A percentile compares a stretch with the other conserved stretches of the same genome.
phyloP scores from a whole-genome alignment of 371 early-diverging fungal species.

The Dinochytrium kinnereticum region DNA sequence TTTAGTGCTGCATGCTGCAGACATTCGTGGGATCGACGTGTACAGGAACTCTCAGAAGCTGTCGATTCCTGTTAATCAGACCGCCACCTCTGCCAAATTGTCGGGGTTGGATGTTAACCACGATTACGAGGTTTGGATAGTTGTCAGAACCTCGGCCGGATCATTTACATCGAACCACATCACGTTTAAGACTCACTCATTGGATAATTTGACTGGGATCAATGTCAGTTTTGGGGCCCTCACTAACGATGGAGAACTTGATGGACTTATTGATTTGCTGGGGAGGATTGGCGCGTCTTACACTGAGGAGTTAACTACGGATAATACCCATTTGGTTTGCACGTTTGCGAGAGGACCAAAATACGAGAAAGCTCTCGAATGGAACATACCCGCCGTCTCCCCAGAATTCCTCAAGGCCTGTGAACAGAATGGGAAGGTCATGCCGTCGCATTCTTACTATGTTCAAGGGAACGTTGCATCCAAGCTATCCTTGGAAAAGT shows the following conservation, averaged over 20 bases:
- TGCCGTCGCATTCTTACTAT: slow-evolving; percentile 63
- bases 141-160: slow-evolving; percentile 90
- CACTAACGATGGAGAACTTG: slow-evolving; percentile 66
- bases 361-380: slow-evolving; percentile 84
- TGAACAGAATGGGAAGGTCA: slow-evolving; percentile 85
- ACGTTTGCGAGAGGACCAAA: slow-evolving; percentile 80
- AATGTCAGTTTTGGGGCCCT: slow-evolving; percentile 90
- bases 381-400: slow-evolving; percentile 90
- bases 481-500: neutral
- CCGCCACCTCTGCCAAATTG: slow-evolving; percentile 74
- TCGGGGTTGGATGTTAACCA: slow-evolving; percentile 87
- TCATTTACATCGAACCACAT: slow-evolving; percentile 76
- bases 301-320: slow-evolving; percentile 82
- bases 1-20: slow-evolving; percentile 77
- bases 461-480: slow-evolving; percentile 18
- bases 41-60: slow-evolving; percentile 76
- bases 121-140: slow-evolving; percentile 84
- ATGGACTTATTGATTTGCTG: slow-evolving; percentile 75
- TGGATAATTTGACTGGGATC: slow-evolving; percentile 95
- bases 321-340: slow-evolving; percentile 91
- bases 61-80: slow-evolving; percentile 56
- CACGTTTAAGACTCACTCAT: slow-evolving; percentile 79
- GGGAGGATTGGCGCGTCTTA: slow-evolving; percentile 87
- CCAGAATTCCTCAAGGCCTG: slow-evolving; percentile 94
- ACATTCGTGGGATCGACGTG: slow-evolving; percentile 81